A percentile compares a stretch with the other conserved stretches of the same genome.
Conservation (phyloP, 768 basidiomycete species). For the Suillus sp. region DNA sequence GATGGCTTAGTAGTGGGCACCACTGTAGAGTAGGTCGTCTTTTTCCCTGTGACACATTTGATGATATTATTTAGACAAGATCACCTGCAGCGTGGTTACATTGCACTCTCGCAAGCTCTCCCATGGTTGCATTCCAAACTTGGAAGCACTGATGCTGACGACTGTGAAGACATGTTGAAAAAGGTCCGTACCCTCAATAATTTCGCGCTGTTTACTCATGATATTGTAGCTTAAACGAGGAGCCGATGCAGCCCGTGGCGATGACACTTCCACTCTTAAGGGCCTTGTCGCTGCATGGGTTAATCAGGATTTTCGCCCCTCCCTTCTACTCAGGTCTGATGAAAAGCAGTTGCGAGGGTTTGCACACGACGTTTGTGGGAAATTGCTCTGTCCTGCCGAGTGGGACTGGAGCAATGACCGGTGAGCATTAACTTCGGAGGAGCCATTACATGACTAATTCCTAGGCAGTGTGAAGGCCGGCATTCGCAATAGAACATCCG, state of each 20-base stretch:
- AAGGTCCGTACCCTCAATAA: background rate
- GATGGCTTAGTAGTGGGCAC: background rate
- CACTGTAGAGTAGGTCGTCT: background rate
- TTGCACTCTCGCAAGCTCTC: background rate
- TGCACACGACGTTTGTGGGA: background rate
- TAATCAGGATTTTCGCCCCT: background rate
- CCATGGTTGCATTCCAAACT: background rate
- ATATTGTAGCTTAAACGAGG: background rate
- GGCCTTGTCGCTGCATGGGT: background rate
- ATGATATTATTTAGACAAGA: background rate
- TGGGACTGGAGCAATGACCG: background rate
- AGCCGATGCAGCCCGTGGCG: slow-evolving; percentile 1
- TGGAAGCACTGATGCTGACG: background rate
- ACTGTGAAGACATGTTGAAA: background rate
- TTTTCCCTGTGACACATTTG: too few species aligned
- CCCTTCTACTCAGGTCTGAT: background rate
- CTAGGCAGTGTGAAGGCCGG: background rate
- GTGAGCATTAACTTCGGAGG: background rate
- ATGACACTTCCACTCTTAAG: background rate
- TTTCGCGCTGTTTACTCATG: background rate
- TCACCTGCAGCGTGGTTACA: background rate
- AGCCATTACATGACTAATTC: background rate
- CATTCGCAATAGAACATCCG: slow-evolving; percentile 16
- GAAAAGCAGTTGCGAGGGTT: background rate
- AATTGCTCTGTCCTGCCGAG: slow-evolving; percentile 2